Evolutionary conservation across 2,329 filamentous ascomycete genomes (phyloP).

Genomic region (Cladosporium sp.): DNA sequence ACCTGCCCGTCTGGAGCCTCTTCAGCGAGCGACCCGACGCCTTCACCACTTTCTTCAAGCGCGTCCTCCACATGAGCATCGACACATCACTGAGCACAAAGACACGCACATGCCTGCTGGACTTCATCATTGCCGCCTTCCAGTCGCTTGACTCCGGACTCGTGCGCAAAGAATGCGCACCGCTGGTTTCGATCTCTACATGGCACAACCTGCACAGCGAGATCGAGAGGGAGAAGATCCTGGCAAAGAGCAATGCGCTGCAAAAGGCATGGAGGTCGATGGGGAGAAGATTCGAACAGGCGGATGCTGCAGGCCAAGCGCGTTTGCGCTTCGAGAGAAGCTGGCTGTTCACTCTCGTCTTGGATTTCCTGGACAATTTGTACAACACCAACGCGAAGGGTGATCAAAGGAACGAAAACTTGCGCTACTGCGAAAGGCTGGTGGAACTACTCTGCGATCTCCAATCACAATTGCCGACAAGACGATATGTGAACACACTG

Average conservation of each 20-base stretch:
- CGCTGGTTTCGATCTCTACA: conserved; percentile 88
- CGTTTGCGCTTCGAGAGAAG: conserved; percentile 86
- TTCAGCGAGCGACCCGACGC: conserved; percentile 76
- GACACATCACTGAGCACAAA: conserved; percentile 46
- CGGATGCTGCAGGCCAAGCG: conserved; percentile 76
- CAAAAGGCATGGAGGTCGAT: conserved; percentile 90
- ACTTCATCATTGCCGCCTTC: conserved; percentile 87
- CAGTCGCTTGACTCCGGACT: conserved; percentile 87
- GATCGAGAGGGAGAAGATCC: conserved; percentile 66
- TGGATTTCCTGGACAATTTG: conserved; percentile 77
- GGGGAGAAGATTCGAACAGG: conserved; percentile 80
- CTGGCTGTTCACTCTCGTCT: conserved; percentile 83
- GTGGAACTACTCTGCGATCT: conserved; percentile 87
- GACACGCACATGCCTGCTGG: conserved; percentile 75
- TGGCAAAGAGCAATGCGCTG: conserved; percentile 72
- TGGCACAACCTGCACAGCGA: conserved; percentile 92
- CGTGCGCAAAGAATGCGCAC: conserved; percentile 93
- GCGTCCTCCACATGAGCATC: conserved; percentile 82
- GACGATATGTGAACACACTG: conserved; percentile 88
- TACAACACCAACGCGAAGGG: conserved; percentile 51
- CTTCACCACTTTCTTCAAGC: conserved; percentile 86
- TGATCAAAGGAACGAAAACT: conserved; percentile 50
- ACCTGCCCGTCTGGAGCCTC: conserved; percentile 81
- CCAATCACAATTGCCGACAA: conserved; percentile 88
- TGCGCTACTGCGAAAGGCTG: conserved; percentile 89